Conservation (phyloP, 2,329 filamentous ascomycete species). For the Colletotrichum liaoningense region DNA sequence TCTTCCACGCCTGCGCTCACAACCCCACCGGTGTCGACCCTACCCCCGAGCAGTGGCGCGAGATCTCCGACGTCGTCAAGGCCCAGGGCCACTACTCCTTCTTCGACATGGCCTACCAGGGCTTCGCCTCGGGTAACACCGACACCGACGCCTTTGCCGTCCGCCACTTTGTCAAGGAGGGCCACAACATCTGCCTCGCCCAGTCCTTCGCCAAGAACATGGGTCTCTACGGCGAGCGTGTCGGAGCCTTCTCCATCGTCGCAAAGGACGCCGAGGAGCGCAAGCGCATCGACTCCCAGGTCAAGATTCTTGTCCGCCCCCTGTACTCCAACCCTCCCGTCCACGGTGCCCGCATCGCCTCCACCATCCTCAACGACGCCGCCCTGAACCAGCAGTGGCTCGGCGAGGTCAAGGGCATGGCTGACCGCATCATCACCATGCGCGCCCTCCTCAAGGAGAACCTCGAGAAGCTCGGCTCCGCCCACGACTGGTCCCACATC, state of each 20-base stretch:
- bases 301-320: conserved; percentile 98
- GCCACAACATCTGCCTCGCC: conserved; percentile 87
- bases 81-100: conserved; percentile 90
- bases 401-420: conserved; percentile 97
- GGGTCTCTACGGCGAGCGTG: conserved; percentile 98
- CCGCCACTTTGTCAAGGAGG: conserved; percentile 91
- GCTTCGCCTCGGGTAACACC: conserved; percentile 93
- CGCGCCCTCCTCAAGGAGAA: conserved; percentile 93
- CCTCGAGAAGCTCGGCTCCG: conserved; percentile 93
- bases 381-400: conserved; percentile 94
- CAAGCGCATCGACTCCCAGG: conserved; percentile 94
- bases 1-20: conserved; percentile 97
- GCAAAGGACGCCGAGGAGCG: conserved; percentile 88
- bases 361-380: conserved; percentile 88
- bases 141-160: conserved; percentile 94
- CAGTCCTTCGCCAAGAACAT: conserved; percentile 99
- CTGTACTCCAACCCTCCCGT: conserved; percentile 98
- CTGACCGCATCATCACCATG: conserved; percentile 99
- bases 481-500: conserved; percentile 99
- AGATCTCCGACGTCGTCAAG: conserved; percentile 90
- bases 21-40: conserved; percentile 98
- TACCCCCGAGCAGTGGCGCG: conserved; percentile 89
- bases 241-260: conserved; percentile 95
- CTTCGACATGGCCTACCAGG: conserved; percentile 99
- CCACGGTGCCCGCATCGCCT: conserved; percentile 94